Evolutionary conservation across 2,329 filamentous ascomycete species (phyloP), one percentile per base, ranked within the genome.

Genomic region (Exophiala bonariae): DNA sequence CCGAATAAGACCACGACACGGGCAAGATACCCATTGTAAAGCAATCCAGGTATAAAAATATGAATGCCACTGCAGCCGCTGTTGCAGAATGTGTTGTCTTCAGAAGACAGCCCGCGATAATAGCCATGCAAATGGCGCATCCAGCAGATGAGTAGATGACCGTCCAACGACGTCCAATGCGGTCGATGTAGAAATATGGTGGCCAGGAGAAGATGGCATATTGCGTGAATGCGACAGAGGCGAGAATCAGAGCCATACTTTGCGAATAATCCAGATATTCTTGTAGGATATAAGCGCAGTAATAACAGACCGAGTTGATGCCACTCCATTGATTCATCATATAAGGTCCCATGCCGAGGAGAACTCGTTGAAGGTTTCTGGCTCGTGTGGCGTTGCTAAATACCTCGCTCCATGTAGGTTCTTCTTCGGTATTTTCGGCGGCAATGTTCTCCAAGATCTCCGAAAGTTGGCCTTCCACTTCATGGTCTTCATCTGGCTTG

Each of bases 221-320:
- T 14, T 77, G 74, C 9, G 77, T 65, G 52, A 77, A 72, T 20
- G 76, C 76, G 8, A 41, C 38, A n/a, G 38, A 41, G 10, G 74
- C 74, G 61, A 80, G 74, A 26, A 80, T 64, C 3, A 74, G 63
- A 3, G 77, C 71, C 59, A 77, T 69, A 34, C 71, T 66, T 1
- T 66, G 57, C 14, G 59, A 59, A 41, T 74, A 69, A 0, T 68
- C 65, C 2, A 79, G 64, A 14, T 70, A 74, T 14, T 69, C 59
- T 42, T 75, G 38, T 13, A 41, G 17, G 31, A 41, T 47, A 31
- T 41, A 41, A 3, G 44, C 37, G 4, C 41, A 18, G 36, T 41
- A 47, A 37, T 47, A 47, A 8, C 20, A 36, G 11, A 47, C 30
- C 3, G 36, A 22, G 20, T 47, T 47, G 28, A 47, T 36, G 17